These are phyloP conservation scores for Corrigiola litoralis DNA, from an alignment of 179 eudicot species.

Conservation along the genomic window DNA sequence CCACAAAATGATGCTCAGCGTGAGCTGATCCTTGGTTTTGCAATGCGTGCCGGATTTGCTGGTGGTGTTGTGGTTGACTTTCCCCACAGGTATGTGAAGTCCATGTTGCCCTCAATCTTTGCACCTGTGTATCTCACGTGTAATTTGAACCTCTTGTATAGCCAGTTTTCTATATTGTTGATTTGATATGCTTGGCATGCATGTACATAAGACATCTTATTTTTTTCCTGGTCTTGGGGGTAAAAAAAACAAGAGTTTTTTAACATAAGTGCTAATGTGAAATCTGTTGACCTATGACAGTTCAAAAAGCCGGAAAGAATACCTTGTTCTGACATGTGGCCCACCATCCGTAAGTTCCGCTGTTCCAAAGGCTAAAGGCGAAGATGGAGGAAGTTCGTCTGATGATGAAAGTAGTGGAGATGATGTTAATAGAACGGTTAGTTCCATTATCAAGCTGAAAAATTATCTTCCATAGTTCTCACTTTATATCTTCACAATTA, in stretches of 20 bases:
- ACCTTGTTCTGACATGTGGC: conserved; percentile 92
- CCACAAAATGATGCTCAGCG: conserved; percentile 92
- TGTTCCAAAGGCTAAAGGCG: conserved; percentile 60
- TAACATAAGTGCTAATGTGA: conserved; percentile 8
- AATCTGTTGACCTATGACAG: conserved; percentile 38
- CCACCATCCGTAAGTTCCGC: conserved; percentile 70
- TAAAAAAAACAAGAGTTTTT: too few relatives aligned
- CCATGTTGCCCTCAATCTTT: background rate
- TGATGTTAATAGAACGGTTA: conserved; percentile 58
- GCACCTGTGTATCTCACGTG: background rate
- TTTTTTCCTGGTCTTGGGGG: too few relatives aligned
- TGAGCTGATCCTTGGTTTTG: conserved; percentile 62
- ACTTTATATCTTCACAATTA: background rate
- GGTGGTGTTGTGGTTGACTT: conserved; percentile 90
- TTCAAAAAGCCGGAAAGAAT: conserved; percentile 80
- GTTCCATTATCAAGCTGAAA: conserved; percentile 15
- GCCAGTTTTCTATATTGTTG: too few relatives aligned
- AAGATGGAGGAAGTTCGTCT: conserved; percentile 60
- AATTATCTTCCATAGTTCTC: background rate
- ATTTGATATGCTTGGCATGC: too few relatives aligned
- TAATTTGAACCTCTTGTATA: too few relatives aligned
- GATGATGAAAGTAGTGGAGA: conserved; percentile 64
- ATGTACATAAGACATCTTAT: too few relatives aligned
- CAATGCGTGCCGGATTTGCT: conserved; percentile 95
- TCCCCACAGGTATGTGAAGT: conserved; percentile 66